Percentiles rank a stretch among this genome's conserved stretches.
phyloP scores from a whole-genome alignment of 2,329 filamentous ascomycete species.

The Diaporthe nobilis region DNA sequence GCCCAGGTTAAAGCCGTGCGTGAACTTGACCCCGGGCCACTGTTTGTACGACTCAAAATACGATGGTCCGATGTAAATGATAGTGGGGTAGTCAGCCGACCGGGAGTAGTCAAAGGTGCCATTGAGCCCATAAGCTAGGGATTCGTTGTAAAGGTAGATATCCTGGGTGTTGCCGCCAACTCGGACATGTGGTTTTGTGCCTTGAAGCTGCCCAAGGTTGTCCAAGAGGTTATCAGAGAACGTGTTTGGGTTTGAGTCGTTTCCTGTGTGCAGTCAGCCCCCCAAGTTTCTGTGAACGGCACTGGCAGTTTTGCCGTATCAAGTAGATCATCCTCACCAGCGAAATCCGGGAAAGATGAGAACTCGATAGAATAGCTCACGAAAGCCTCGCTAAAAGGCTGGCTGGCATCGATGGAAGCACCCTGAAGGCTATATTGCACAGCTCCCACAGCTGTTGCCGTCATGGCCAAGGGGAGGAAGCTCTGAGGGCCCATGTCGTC shows the following conservation, averaged over 20 bases:
- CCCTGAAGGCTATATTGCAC: conserved; percentile 42
- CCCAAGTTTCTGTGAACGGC: conserved; percentile 59
- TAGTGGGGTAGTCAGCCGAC: conserved; percentile 72
- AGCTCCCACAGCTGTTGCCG: conserved; percentile 31
- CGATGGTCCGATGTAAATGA: conserved; percentile 70
- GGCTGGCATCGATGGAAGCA: conserved; percentile 43
- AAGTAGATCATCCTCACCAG: conserved; percentile 43
- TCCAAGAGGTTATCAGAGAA: conserved; percentile 73
- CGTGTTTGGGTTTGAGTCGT: conserved; percentile 66
- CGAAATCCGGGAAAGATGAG: conserved; percentile 55
- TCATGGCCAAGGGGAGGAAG: neutral
- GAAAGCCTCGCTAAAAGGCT: conserved; percentile 56
- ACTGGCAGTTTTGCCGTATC: conserved; percentile 43
- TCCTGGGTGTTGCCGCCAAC: conserved; percentile 79
- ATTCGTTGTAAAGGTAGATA: conserved; percentile 71
- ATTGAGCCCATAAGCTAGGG: conserved; percentile 63
- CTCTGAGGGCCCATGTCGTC: conserved; percentile 24
- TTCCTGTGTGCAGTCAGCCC: conserved; percentile 65
- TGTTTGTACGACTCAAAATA: conserved; percentile 75
- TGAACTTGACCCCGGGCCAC: conserved; percentile 68
- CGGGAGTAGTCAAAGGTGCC: conserved; percentile 65
- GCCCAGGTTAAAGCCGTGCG: conserved; percentile 73
- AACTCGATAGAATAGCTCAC: conserved; percentile 59
- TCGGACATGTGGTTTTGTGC: conserved; percentile 71
- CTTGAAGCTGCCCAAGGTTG: conserved; percentile 67